phyloP scores from a whole-genome alignment of 192 early-diverging fungal genomes.

The Spinellus fusiger region DNA sequence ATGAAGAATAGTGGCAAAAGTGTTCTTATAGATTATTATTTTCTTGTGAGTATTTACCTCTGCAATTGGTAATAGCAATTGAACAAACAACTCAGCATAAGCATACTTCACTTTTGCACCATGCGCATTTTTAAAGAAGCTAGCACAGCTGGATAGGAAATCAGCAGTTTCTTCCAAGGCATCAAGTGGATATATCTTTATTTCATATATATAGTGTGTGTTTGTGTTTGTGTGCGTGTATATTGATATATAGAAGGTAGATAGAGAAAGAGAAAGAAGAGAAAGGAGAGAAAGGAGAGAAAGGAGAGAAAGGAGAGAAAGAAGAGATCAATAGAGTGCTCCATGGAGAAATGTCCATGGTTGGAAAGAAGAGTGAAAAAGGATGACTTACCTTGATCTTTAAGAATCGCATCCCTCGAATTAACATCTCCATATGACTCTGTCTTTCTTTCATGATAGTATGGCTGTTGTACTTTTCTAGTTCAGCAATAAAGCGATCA shows the following conservation, averaged over 20 bases:
- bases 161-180: conserved; percentile 91
- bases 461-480: conserved; percentile 66
- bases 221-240: too few species aligned
- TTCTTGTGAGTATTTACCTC: too few species aligned
- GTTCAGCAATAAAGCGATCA: conserved; percentile 87
- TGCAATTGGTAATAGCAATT: conserved; percentile 87
- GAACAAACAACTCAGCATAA: conserved; percentile 84
- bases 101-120: conserved; percentile 82
- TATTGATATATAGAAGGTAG: not conserved
- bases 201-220: too few species aligned
- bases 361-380: too few species aligned
- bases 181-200: conserved; percentile 85
- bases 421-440: conserved; percentile 76
- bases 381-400: conserved; percentile 64
- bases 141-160: conserved; percentile 85
- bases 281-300: not conserved
- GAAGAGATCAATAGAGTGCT: not conserved
- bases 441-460: conserved; percentile 59
- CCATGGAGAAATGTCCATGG: too few species aligned
- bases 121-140: conserved; percentile 81
- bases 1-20: not conserved
- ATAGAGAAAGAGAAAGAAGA: not conserved
- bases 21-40: too few species aligned
- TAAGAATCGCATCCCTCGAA: conserved; percentile 86
- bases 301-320: not conserved